Evolutionary conservation across 768 basidiomycete genomes (phyloP).

Genomic region (Collybia sp.): DNA sequence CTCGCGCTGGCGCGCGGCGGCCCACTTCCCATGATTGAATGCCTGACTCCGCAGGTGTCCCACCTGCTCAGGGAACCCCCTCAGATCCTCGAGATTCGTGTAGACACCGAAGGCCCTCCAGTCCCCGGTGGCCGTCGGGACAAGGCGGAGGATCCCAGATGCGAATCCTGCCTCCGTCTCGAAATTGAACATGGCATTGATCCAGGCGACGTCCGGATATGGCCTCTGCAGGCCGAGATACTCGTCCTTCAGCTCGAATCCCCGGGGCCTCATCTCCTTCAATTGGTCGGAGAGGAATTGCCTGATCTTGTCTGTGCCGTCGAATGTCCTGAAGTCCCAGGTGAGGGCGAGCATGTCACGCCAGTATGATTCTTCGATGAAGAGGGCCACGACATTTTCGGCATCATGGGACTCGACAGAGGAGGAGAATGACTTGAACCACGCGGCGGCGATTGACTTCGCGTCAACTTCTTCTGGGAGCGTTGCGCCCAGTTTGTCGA

Average conservation of each 20-base stretch:
- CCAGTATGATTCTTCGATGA: conserved; percentile 36
- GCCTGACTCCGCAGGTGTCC: conserved; percentile 21
- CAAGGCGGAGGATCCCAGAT: conserved; percentile 44
- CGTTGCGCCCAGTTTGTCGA: conserved; percentile 12
- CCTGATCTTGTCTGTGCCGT: conserved; percentile 25
- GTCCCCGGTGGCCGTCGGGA: conserved; percentile 32
- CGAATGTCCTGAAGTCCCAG: conserved; percentile 44
- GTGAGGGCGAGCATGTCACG: conserved; percentile 48
- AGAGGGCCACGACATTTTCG: conserved; percentile 15
- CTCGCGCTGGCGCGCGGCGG: conserved; percentile 47
- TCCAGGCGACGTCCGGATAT: conserved; percentile 36
- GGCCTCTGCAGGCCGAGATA: conserved; percentile 24
- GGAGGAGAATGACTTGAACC: conserved; percentile 17
- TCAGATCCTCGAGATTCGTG: conserved; percentile 46
- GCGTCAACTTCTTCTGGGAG: conserved; percentile 10
- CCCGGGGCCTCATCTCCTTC: conserved; percentile 10
- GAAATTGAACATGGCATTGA: conserved; percentile 40
- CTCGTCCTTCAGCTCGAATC: conserved; percentile 17
- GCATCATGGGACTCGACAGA: conserved; percentile 9
- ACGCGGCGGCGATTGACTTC: conserved; percentile 9
- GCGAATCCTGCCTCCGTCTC: conserved; percentile 37
- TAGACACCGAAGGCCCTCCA: conserved; percentile 56
- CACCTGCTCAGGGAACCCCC: conserved; percentile 34
- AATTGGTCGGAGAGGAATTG: conserved; percentile 31
- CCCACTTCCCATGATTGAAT: neutral